A percentile compares a stretch with the other conserved stretches of the same genome.
Evolutionary conservation across 257 asterid genomes (phyloP).

Genomic region (Fraxinus anomala): DNA sequence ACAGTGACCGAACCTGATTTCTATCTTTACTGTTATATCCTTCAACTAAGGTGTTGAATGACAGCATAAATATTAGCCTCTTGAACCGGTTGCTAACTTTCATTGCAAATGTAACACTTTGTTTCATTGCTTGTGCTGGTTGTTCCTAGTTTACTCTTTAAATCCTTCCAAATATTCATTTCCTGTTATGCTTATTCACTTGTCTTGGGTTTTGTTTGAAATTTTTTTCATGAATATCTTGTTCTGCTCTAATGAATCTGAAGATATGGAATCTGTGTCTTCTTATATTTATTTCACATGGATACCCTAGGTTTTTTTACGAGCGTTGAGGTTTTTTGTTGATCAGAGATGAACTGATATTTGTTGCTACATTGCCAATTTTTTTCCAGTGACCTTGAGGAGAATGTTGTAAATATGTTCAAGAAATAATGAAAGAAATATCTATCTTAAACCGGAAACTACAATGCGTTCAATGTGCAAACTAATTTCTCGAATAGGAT

Average conservation of each 20-base stretch:
- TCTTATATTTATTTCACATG: background rate
- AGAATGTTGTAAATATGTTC: background rate
- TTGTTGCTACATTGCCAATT: background rate
- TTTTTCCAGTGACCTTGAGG: background rate
- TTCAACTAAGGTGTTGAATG: background rate
- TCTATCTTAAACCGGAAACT: too few relatives aligned
- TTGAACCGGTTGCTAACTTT: background rate
- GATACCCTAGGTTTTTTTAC: background rate
- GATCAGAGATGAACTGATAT: background rate
- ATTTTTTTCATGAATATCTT: background rate
- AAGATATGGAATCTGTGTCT: background rate
- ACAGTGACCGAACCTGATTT: background rate
- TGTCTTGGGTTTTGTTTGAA: background rate
- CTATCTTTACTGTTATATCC: background rate
- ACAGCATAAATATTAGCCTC: background rate
- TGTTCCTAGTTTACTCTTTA: background rate
- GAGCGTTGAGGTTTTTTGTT: background rate
- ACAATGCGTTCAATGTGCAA: background rate
- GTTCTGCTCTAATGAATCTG: background rate
- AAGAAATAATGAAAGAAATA: too few relatives aligned
- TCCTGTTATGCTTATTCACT: background rate
- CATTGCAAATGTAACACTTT: background rate
- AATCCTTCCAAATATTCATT: background rate
- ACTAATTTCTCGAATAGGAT: constrained; percentile 7
- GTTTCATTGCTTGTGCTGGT: background rate